These are phyloP conservation scores for Podospora sp. DNA, from an alignment of 495 filamentous ascomycete species.

Conservation along the genomic window DNA sequence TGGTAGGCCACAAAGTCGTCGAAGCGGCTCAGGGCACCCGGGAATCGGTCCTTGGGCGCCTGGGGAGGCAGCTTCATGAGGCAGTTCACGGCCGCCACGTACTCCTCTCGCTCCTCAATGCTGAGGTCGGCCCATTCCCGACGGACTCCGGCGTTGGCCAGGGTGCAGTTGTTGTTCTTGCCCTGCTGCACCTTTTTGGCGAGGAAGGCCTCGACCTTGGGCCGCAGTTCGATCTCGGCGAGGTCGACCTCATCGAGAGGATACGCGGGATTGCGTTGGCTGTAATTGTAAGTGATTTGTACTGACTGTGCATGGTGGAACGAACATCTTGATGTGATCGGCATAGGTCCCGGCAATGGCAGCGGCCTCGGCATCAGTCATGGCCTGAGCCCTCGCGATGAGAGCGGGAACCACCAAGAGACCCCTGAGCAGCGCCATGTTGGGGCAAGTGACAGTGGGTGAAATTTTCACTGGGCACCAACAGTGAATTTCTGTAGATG, in stretches of 20 bases:
- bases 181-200: constrained; percentile 16
- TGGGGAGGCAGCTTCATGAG: constrained; percentile 48
- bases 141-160: constrained; percentile 8
- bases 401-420: background rate
- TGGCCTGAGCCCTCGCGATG: background rate
- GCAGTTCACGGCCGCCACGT: constrained; percentile 53
- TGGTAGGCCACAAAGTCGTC: constrained; percentile 61
- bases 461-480: too few species aligned
- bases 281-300: too few species aligned
- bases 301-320: background rate
- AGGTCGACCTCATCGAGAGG: constrained; percentile 9
- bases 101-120: constrained; percentile 51
- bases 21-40: constrained; percentile 52
- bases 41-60: constrained; percentile 44
- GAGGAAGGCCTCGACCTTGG: constrained; percentile 16
- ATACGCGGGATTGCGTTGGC: background rate
- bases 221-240: background rate
- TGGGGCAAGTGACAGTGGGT: background rate
- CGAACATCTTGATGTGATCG: constrained; percentile 6
- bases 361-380: background rate
- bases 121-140: constrained; percentile 38
- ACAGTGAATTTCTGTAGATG: too few species aligned
- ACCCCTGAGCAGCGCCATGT: background rate
- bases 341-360: constrained; percentile 10
- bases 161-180: constrained; percentile 19